Evolutionary conservation across 164 flowering plant genomes (phyloP), one percentile per base, ranked within the genome.

Genomic region (Protea cynaroides): DNA sequence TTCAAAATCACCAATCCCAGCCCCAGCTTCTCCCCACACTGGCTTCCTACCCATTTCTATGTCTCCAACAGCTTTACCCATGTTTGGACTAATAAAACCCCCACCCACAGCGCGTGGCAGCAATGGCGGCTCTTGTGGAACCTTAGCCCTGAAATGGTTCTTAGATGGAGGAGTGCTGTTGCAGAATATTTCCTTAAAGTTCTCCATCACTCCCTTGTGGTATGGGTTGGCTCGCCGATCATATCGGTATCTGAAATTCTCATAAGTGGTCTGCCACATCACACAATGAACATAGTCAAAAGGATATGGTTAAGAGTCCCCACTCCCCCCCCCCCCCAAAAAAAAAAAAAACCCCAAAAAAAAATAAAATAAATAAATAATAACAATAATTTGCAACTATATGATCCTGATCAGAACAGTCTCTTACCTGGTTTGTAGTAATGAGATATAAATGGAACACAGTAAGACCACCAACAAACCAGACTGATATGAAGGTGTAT

Each of bases 381-480:
- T n/a, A n/a, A n/a, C n/a, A n/a, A n/a, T n/a, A n/a, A n/a, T n/a
- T n/a, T 54, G 43, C 38, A 43, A 11, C 43, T 49, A 25, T n/a
- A 59, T 3, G 25, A 6, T 29, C 50, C 19, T 15, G 44, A 17
- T 6, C 4, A 36, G 58, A 14, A n/a, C 12, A 25, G 38, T 5
- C 10, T 36, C 49, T 74, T 67, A 85, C 96, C 96, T 89, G 97
- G 74, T 94, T 89, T 67, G 95, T 87, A 65, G 93, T 74, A 69
- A 90, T 89, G 63, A 90, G 89, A 72, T 94, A 94, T 25, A 91
- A 76, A 73, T 94, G 97, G 78, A 94, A 90, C 64, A 87, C 85
- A 24, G 91, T 90, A 19, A 94, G 90, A 44, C 98, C 98, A 62
- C 98, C 98, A 14, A 94, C 98, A 65, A 94, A 90, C 98, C 98